phyloP scores from a whole-genome alignment of 768 basidiomycete genomes.

The Grammothele lineata region DNA sequence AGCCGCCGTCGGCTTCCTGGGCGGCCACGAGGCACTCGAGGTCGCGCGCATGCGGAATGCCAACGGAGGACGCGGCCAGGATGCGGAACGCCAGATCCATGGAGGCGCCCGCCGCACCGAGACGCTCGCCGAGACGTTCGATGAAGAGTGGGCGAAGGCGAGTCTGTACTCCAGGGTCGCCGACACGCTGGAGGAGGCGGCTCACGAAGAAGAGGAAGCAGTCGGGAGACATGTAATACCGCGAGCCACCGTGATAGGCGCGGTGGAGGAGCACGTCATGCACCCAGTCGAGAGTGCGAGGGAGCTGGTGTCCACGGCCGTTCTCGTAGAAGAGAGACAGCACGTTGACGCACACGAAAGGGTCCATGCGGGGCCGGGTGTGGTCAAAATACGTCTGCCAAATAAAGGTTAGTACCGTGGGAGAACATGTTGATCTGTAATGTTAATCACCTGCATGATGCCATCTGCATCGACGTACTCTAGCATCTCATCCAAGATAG shows the following conservation, averaged over 20 bases:
- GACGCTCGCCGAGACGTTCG: slow-evolving; percentile 45
- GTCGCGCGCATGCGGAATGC: slow-evolving; percentile 27
- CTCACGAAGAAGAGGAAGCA: slow-evolving; percentile 49
- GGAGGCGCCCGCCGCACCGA: slow-evolving; percentile 46
- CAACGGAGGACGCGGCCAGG: slow-evolving; percentile 35
- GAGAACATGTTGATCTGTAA: neutral
- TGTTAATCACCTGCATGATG: slow-evolving; percentile 30
- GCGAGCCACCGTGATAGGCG: slow-evolving; percentile 51
- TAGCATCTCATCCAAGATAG: slow-evolving; percentile 57
- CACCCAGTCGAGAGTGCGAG: slow-evolving; percentile 44
- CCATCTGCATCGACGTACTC: slow-evolving; percentile 45
- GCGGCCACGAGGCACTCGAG: slow-evolving; percentile 39
- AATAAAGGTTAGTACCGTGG: neutral
- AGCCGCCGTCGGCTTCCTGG: slow-evolving; percentile 54
- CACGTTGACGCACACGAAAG: slow-evolving; percentile 49
- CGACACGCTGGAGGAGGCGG: slow-evolving; percentile 37
- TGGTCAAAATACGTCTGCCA: slow-evolving; percentile 55
- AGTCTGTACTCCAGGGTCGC: slow-evolving; percentile 31
- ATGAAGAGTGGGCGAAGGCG: slow-evolving; percentile 37
- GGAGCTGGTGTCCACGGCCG: slow-evolving; percentile 43
- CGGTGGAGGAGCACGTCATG: slow-evolving; percentile 45
- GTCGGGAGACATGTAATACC: slow-evolving; percentile 50
- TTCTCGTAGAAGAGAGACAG: slow-evolving; percentile 46
- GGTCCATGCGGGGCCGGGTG: slow-evolving; percentile 47
- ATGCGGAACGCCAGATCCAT: slow-evolving; percentile 57